Conservation (phyloP, 1,284 basidiomycete genomes). For the Melampsora americana region DNA sequence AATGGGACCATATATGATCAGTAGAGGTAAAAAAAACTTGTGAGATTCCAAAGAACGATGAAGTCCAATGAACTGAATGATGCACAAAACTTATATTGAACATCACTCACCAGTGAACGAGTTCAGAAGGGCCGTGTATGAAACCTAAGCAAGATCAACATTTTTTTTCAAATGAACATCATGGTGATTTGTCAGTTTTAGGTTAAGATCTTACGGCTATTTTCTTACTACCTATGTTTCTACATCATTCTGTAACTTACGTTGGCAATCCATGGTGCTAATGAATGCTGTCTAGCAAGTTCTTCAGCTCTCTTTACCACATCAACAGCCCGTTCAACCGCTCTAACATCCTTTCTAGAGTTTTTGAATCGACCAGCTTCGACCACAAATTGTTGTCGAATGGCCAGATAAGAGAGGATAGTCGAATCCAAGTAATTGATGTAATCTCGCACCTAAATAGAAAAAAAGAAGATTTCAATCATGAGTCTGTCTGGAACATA, state of each 20-base stretch:
- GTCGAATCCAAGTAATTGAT: constrained; percentile 38
- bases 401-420: constrained; percentile 30
- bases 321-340: constrained; percentile 7
- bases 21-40: neutral
- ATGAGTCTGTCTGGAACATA: neutral
- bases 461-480: no score
- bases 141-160: neutral
- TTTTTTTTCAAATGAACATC: neutral
- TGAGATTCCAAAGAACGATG: no score
- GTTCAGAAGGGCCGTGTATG: constrained; percentile 5
- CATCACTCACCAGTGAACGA: constrained; percentile 7
- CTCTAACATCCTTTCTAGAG: constrained; percentile 20
- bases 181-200: neutral
- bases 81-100: neutral
- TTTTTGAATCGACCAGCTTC: constrained; percentile 40
- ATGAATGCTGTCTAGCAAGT: constrained; percentile 6
- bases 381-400: constrained; percentile 39
- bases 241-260: constrained; percentile 11
- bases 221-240: no score
- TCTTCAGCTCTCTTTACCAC: constrained; percentile 24
- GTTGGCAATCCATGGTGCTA: constrained; percentile 37
- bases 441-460: constrained; percentile 26
- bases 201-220: no score
- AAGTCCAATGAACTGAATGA: no score
- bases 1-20: no score